These are phyloP conservation scores for Rhodotorula sphaerocarpa DNA, from an alignment of 768 basidiomycete genomes.

Conservation along the genomic window DNA sequence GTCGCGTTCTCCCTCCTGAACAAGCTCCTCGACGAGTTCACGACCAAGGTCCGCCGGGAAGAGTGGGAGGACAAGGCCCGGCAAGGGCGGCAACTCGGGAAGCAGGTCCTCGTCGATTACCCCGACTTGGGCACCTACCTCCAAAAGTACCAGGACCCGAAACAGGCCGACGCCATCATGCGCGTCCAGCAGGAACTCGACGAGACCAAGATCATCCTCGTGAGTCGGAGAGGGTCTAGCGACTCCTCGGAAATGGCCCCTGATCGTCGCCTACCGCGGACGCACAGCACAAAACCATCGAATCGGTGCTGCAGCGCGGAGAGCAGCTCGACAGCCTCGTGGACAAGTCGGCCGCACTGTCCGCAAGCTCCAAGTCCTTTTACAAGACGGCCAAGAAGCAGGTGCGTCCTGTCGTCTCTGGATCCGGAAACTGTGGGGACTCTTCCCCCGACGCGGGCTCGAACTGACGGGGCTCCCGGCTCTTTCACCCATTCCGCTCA, in stretches of 20 bases:
- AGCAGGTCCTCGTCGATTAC: conserved; percentile 55
- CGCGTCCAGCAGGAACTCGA: conserved; percentile 94
- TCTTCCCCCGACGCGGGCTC: too few relatives aligned
- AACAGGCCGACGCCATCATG: conserved; percentile 97
- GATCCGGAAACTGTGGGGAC: too few relatives aligned
- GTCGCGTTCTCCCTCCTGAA: conserved; percentile 91
- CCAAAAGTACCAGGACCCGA: conserved; percentile 90
- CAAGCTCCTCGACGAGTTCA: conserved; percentile 88
- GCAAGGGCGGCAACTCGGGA: conserved; percentile 47
- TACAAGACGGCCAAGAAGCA: conserved; percentile 98
- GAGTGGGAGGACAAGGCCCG: conserved; percentile 47
- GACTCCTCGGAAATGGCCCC: too few relatives aligned
- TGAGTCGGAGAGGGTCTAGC: conserved; percentile 48
- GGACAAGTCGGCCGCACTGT: conserved; percentile 75
- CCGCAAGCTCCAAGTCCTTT: conserved; percentile 91
- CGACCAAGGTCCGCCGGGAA: conserved; percentile 64
- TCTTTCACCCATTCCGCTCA: background rate
- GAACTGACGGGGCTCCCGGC: too few relatives aligned
- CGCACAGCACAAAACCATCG: conserved; percentile 97
- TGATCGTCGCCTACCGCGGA: background rate
- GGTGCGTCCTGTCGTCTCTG: conserved; percentile 50
- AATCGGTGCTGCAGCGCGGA: conserved; percentile 87
- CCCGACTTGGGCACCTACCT: conserved; percentile 68
- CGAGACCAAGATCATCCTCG: conserved; percentile 97
- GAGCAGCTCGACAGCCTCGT: conserved; percentile 95